phyloP scores from a whole-genome alignment of 495 filamentous ascomycete species.

The Xylaria flabelliformis region DNA sequence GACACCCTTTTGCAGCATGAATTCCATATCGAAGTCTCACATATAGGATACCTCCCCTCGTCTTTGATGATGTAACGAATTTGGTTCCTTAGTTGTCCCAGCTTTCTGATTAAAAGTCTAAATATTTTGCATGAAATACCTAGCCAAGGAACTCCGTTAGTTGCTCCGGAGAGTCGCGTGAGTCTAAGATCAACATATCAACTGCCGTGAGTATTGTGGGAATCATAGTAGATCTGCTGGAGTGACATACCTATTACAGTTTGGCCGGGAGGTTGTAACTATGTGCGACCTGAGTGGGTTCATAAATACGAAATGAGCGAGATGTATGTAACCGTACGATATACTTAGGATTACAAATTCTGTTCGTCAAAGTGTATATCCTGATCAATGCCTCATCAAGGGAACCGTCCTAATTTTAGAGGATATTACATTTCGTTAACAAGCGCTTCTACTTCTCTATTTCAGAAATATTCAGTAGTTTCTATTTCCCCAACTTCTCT shows the following conservation, averaged over 20 bases:
- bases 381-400: background rate
- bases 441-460: conserved; percentile 16
- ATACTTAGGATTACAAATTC: background rate
- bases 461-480: background rate
- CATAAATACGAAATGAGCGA: background rate
- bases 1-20: background rate
- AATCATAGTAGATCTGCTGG: background rate
- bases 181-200: background rate
- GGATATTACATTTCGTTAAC: background rate
- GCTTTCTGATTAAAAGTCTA: background rate
- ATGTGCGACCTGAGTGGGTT: background rate
- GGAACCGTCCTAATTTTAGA: background rate
- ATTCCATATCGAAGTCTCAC: background rate
- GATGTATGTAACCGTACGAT: background rate
- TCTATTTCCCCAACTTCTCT: conserved; percentile 45
- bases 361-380: background rate
- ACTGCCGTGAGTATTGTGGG: background rate
- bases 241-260: background rate
- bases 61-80: background rate
- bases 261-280: background rate
- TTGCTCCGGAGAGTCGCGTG: background rate
- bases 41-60: background rate
- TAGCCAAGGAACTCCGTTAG: background rate
- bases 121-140: background rate
- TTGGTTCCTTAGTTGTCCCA: background rate